Percentiles rank a stretch among this genome's conserved stretches.
Conservation (phyloP, 2,329 filamentous ascomycete species). For the Trichoderma koningiopsis region DNA sequence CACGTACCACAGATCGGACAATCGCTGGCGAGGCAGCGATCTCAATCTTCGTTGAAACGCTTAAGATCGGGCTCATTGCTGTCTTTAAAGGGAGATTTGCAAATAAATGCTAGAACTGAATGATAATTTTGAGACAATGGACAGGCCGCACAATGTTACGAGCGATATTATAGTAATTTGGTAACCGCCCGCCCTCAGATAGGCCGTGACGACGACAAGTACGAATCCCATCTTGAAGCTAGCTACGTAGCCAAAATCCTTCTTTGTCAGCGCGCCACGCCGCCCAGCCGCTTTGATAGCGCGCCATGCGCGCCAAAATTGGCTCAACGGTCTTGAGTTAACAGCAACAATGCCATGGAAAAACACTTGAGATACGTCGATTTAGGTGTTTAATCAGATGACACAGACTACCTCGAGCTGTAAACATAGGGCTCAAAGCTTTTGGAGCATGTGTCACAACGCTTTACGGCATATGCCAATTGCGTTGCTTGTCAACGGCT, state of each 20-base stretch:
- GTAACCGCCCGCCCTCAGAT: not conserved
- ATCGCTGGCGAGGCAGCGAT: slow-evolving; percentile 19
- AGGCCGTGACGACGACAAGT: not conserved
- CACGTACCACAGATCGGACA: slow-evolving; percentile 16
- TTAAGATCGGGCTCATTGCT: slow-evolving; percentile 13
- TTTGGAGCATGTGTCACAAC: not conserved
- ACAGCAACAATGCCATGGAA: no score
- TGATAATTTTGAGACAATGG: not conserved
- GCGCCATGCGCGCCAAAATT: not conserved
- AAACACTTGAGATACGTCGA: not conserved
- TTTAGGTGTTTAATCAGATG: not conserved
- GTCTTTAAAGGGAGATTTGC: not conserved
- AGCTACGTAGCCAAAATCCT: not conserved
- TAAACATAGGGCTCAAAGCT: not conserved
- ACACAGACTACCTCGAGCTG: not conserved
- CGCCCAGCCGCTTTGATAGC: not conserved
- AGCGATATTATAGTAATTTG: not conserved
- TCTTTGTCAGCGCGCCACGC: not conserved
- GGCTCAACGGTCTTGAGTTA: no score
- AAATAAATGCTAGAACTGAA: no score
- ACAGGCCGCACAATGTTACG: not conserved
- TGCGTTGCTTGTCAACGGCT: not conserved
- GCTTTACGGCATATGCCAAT: not conserved
- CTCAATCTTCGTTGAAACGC: slow-evolving; percentile 20
- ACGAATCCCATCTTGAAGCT: not conserved